These are phyloP conservation scores for Chamaenerion angustifolium DNA, from an alignment of 345 rosid species.

Conservation along the genomic window DNA sequence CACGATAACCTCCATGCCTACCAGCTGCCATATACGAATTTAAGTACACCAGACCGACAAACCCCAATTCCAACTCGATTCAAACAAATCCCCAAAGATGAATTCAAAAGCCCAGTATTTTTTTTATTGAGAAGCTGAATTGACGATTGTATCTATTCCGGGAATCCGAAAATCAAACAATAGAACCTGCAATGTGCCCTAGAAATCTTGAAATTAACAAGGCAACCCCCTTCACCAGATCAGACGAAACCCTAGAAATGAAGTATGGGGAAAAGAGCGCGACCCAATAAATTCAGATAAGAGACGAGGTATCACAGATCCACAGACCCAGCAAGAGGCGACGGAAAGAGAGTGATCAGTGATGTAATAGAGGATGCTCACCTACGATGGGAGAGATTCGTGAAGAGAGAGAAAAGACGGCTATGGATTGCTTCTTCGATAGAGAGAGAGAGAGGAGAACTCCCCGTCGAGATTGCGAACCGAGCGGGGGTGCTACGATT, in stretches of 20 bases:
- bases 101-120: not conserved
- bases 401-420: conserved; percentile 1
- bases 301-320: not conserved
- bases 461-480: conserved; percentile 1
- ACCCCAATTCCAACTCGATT: not conserved
- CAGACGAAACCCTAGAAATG: conserved; percentile 4
- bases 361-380: conserved; percentile 8
- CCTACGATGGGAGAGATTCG: conserved; percentile 12
- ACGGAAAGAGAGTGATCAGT: not conserved
- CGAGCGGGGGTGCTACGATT: not conserved
- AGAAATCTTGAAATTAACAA: not conserved
- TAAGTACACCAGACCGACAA: not conserved
- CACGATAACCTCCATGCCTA: conserved; percentile 58
- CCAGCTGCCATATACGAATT: conserved; percentile 58
- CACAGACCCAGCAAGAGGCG: not conserved
- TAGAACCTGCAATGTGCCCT: too few species aligned
- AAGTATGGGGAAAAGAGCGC: not conserved
- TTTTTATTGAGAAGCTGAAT: not conserved
- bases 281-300: not conserved
- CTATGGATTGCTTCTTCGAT: conserved; percentile 6
- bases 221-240: not conserved
- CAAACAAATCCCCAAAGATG: not conserved
- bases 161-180: not conserved
- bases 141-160: not conserved
- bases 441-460: conserved; percentile 8